Evolutionary conservation across 139 green algal species (phyloP), one percentile per base, ranked within the genome.

Genomic region (Picochlorum sp.): DNA sequence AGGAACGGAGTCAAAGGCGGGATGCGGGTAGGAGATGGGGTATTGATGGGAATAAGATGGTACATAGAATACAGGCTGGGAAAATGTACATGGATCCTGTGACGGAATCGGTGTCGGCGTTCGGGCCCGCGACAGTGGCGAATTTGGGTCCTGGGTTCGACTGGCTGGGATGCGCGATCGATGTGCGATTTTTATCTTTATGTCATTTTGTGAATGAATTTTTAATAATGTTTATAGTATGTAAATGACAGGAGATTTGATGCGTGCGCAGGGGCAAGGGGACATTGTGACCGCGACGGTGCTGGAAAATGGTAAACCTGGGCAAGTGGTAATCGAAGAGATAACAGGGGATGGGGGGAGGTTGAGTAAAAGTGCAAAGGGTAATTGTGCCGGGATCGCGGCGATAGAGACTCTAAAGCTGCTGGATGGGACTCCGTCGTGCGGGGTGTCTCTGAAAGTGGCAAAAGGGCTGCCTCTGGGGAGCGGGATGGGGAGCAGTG

Each of bases 121-220:
- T 97, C 62, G 91, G 88, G 2, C 91, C 91, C 12, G 89, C 91
- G 6, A 98, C 91, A 0, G 79, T 98, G 2, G 91, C 91, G 4
- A 98, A 98, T 72, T 77, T 98, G 30, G 91, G 91, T 6, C 91
- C 91, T 13, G 91, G 91, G 33, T 98, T 95, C 33, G 91, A 98
- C 66, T 97, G 94, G 84, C 77, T 98, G 50, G 91, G 91, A n/a
- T 95, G 86, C 56, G 91, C 91, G 3, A 85, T 98, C 13, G 77
- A 94, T 75, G 87, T n/a, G n/a, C n/a, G n/a, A n/a, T n/a, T n/a
- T n/a, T n/a, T n/a, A n/a, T n/a, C n/a, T n/a, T n/a, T n/a, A n/a
- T n/a, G n/a, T n/a, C n/a, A n/a, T n/a, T n/a, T n/a, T n/a, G n/a
- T n/a, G n/a, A n/a, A n/a, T 93, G 39, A 4, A 50, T 6, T 5